Evolutionary conservation across 2,329 filamentous ascomycete genomes (phyloP).

Genomic region (Aspergillus arachidicola): DNA sequence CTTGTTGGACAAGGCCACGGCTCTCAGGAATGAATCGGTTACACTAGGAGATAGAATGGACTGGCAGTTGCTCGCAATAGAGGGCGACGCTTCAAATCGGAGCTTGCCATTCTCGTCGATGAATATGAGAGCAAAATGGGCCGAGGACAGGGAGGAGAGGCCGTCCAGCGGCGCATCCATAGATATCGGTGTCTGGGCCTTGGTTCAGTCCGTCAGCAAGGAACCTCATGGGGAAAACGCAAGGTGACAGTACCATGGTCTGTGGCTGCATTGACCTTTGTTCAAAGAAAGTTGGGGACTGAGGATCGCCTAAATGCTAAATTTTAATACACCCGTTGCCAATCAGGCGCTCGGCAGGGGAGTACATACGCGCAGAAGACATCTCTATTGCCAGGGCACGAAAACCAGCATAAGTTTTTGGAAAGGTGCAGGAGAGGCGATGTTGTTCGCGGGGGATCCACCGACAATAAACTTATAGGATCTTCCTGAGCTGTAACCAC

Average conservation of each 20-base stretch:
- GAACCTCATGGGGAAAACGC: neutral
- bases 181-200: slow-evolving; percentile 25
- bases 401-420: slow-evolving; percentile 11
- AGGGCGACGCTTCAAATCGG: slow-evolving; percentile 32
- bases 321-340: slow-evolving; percentile 18
- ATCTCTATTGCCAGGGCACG: slow-evolving; percentile 16
- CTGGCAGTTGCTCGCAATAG: slow-evolving; percentile 31
- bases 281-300: slow-evolving; percentile 19
- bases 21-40: slow-evolving; percentile 31
- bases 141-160: slow-evolving; percentile 24
- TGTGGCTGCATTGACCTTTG: slow-evolving; percentile 12
- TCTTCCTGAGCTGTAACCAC: slow-evolving; percentile 8
- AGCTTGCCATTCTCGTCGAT: slow-evolving; percentile 34
- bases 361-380: slow-evolving; percentile 17
- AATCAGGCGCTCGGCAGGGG: slow-evolving; percentile 10
- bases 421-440: slow-evolving; percentile 12
- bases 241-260: slow-evolving; percentile 20
- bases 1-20: slow-evolving; percentile 31
- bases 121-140: slow-evolving; percentile 37
- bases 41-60: slow-evolving; percentile 32
- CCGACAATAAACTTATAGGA: slow-evolving; percentile 17
- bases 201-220: neutral
- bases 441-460: slow-evolving; percentile 13
- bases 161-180: slow-evolving; percentile 26
- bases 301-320: slow-evolving; percentile 10